Evolutionary conservation across 176 grass and related monocot genomes (phyloP).

Genomic region (Microstegium vimineum): DNA sequence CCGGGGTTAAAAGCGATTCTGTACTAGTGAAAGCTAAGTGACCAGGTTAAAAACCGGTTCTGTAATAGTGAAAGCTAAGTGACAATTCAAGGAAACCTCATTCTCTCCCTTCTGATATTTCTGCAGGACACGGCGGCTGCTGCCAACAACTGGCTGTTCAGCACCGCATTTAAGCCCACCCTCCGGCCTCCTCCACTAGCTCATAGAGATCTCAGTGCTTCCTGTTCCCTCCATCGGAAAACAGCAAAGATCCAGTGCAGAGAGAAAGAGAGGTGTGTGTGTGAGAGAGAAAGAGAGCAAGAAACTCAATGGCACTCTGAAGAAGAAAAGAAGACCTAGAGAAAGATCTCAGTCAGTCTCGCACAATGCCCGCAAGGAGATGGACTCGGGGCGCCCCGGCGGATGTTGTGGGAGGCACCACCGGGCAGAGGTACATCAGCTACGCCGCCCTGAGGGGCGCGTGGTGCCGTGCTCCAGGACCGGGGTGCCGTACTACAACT

Average conservation of each 20-base stretch:
- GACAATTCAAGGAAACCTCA: background rate
- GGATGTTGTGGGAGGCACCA: constrained; percentile 46
- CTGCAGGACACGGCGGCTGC: background rate
- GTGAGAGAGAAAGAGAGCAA: background rate
- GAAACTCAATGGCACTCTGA: background rate
- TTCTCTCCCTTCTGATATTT: background rate
- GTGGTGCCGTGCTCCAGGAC: constrained; percentile 72
- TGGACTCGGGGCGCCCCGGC: constrained; percentile 47
- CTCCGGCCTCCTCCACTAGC: background rate
- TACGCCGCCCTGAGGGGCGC: constrained; percentile 75
- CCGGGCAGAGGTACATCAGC: constrained; percentile 74
- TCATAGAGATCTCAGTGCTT: background rate
- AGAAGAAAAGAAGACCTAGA: background rate
- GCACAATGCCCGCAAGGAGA: constrained; percentile 38
- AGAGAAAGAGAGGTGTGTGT: background rate
- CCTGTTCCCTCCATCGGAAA: background rate
- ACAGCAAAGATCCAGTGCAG: too few relatives aligned
- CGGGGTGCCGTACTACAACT: constrained; percentile 96
- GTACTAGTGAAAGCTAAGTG: too few relatives aligned
- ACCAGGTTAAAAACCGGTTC: too few relatives aligned
- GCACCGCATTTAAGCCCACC: constrained; percentile 30
- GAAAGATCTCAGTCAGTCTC: background rate
- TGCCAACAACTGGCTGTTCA: background rate
- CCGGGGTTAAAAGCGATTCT: too few relatives aligned
- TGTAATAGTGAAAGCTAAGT: too few relatives aligned